These are phyloP conservation scores for Globisporangium middletonii DNA, from an alignment of 352 stramenopile species.

Conservation along the genomic window DNA sequence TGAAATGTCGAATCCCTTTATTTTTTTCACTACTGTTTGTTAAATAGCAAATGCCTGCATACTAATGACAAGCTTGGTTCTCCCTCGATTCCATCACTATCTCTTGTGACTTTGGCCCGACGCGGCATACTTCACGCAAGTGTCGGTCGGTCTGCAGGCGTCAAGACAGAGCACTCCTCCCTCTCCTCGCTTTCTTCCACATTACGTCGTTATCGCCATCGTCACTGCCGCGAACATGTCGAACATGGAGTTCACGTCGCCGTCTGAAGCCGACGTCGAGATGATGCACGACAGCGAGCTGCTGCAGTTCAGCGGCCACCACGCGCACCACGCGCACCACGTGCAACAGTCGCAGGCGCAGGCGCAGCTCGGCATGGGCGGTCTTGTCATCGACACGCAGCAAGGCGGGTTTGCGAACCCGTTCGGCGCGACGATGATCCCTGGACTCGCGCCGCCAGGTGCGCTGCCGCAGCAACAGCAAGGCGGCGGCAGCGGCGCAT, in stretches of 20 bases:
- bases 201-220: no score
- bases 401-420: slow-evolving; percentile 30
- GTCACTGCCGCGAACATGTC: slow-evolving; percentile 2
- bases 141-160: no score
- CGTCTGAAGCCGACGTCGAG: slow-evolving; percentile 58
- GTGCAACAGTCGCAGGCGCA: slow-evolving; percentile 10
- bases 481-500: slow-evolving; percentile 16
- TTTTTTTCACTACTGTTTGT: no score
- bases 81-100: no score
- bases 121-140: no score
- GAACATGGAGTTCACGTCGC: slow-evolving; percentile 49
- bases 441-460: slow-evolving; percentile 21
- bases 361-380: slow-evolving; percentile 4
- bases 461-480: slow-evolving; percentile 16
- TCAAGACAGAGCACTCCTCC: no score
- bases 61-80: no score
- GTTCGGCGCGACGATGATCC: slow-evolving; percentile 48
- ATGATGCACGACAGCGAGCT: slow-evolving; percentile 74
- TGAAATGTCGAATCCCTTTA: no score
- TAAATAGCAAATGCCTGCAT: no score
- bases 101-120: no score
- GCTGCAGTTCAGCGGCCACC: slow-evolving; percentile 26
- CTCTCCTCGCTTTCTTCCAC: no score
- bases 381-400: slow-evolving; percentile 18
- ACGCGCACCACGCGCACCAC: slow-evolving; percentile 16